Base-by-base conservation (phyloP, 2,329 filamentous ascomycete species). In the Geosmithia putterillii region DNA sequence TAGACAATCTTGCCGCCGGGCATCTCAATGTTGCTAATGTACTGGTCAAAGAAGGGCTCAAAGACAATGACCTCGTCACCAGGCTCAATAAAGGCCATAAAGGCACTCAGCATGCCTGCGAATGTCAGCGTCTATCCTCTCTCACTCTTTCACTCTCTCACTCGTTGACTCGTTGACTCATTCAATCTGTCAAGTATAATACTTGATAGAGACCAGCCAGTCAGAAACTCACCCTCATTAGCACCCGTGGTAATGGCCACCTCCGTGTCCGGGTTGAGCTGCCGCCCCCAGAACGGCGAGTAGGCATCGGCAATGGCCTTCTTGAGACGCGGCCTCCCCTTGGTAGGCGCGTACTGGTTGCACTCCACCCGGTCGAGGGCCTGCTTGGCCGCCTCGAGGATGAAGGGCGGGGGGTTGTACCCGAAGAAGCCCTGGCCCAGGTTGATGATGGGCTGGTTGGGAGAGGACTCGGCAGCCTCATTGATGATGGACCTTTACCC, bases 1-100 rank as follows among this genome's bases (percentile, higher is more conserved):
- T 95, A 96, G 52, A 90, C 83, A 50, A 96, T 86, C 59, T 83
- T 94, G 51, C 92, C 92, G 42, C 92, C 92, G 1, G 92, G 81
- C 89, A 98, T 96, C 63, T 95, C 86, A 50, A 98, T 96, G 65
- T 98, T 98, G 70, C 83, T 88, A 52, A 98, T 94, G 61, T 96
- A 94, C 80, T 98, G 92, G 64, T 98, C 92, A 60, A 96, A 98
- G 67, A 95, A 98, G 10, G 92, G 92, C 67, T 98, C 92, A 60
- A 98, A 95, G 45, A 98, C 76, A 51, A 98, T 95, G 51, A 95
- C 92, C 63, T 98, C 92, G 57, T 98, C 92, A 12, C 87, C 92
- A 1, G 78, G 75, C 63, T 98, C 92, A 46, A 98, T 80, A 54
- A 98, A 98, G 3, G 77, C 92, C 92, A 98, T 96, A 58, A 98